Evolutionary conservation across 441 rosid genomes (phyloP).

Genomic region (Populus trichocarpa): DNA sequence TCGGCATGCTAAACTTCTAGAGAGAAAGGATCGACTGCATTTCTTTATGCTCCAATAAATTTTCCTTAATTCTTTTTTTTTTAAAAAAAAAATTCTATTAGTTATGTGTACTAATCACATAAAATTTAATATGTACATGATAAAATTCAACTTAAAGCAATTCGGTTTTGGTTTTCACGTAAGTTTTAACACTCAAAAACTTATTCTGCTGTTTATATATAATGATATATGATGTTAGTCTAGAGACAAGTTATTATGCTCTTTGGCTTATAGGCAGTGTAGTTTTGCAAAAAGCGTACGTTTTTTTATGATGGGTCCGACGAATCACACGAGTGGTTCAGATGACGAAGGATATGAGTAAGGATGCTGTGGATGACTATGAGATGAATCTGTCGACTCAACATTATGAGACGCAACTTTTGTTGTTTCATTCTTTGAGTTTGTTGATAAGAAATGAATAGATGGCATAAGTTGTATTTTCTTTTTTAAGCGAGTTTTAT

Average conservation of each 20-base stretch:
- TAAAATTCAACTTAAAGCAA: not conserved
- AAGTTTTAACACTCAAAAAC: not conserved
- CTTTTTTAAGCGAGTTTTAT: too few species aligned
- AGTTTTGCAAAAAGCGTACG: not conserved
- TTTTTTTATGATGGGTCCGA: too few species aligned
- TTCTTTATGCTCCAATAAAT: not conserved
- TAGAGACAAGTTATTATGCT: too few species aligned
- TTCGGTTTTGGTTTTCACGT: not conserved
- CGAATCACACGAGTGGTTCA: not conserved
- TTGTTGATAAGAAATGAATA: not conserved
- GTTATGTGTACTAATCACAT: not conserved
- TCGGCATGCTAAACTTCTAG: not conserved
- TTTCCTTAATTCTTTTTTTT: too few species aligned
- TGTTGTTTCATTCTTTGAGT: not conserved
- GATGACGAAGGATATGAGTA: not conserved
- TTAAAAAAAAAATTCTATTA: not conserved
- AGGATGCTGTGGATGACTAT: not conserved
- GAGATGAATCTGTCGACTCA: not conserved
- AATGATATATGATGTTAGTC: too few species aligned
- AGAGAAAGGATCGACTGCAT: not conserved
- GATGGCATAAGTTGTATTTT: not conserved
- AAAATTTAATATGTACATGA: not conserved
- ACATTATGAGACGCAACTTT: not conserved
- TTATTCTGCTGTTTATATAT: too few species aligned
- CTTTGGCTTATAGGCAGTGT: not conserved